Conservation (phyloP, 192 early-diverging fungal genomes). For the Coemansia erecta region DNA sequence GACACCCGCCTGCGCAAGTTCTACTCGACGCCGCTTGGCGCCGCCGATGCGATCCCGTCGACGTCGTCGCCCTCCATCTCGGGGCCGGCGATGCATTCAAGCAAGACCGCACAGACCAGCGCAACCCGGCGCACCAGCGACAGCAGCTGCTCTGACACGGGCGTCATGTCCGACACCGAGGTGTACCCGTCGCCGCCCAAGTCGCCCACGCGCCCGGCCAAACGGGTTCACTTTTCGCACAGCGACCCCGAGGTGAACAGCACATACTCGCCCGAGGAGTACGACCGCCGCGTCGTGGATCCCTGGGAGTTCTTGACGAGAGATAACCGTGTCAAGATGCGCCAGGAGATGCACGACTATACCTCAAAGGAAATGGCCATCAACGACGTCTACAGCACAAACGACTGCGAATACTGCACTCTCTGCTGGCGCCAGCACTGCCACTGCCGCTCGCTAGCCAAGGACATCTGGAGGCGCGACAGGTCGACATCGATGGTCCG, state of each 20-base stretch:
- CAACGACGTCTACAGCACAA: conserved; percentile 50
- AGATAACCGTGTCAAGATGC: conserved; percentile 38
- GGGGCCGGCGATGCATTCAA: not conserved
- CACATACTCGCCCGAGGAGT: conserved; percentile 49
- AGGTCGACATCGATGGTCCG: conserved; percentile 45
- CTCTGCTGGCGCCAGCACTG: conserved; percentile 52
- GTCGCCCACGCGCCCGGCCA: conserved; percentile 21
- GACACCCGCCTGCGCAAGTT: conserved; percentile 41
- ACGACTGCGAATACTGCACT: conserved; percentile 45
- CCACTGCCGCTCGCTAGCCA: conserved; percentile 49
- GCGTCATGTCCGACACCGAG: not conserved
- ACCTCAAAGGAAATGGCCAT: conserved; percentile 44
- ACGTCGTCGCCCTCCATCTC: not conserved
- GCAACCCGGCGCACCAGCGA: conserved; percentile 23
- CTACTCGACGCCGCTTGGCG: conserved; percentile 39
- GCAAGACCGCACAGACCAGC: conserved; percentile 21
- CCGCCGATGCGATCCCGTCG: conserved; percentile 5
- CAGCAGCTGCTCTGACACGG: conserved; percentile 11
- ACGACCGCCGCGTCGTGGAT: conserved; percentile 51
- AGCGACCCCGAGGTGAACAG: conserved; percentile 29
- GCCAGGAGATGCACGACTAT: conserved; percentile 50
- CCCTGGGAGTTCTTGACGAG: conserved; percentile 50
- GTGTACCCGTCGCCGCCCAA: conserved; percentile 14
- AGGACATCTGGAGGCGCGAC: conserved; percentile 52
- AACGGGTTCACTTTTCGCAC: conserved; percentile 40